A percentile compares a stretch with the other conserved stretches of the same genome.
These are phyloP conservation scores for Russula sp. DNA, from an alignment of 768 basidiomycete genomes.

Conservation along the genomic window DNA sequence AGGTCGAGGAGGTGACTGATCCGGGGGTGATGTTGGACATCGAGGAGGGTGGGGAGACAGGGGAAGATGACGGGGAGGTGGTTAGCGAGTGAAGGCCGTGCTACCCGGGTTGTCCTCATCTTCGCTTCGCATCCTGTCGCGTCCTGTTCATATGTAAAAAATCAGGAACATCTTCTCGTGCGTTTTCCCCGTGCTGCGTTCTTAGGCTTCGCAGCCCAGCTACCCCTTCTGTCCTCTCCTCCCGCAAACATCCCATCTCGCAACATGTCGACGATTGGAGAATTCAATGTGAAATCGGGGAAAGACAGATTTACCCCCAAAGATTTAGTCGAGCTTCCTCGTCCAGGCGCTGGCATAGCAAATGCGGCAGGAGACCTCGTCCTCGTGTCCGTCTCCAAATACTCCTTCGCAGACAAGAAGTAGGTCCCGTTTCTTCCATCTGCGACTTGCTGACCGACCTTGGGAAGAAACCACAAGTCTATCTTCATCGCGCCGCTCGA, in stretches of 20 bases:
- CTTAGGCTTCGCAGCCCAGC: constrained; percentile 49
- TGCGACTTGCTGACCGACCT: not conserved
- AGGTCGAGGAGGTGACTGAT: constrained; percentile 53
- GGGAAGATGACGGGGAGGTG: constrained; percentile 32
- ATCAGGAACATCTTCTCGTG: constrained; percentile 31
- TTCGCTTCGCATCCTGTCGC: not conserved
- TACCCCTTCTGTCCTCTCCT: constrained; percentile 33
- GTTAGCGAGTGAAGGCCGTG: constrained; percentile 42
- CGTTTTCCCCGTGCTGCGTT: constrained; percentile 43
- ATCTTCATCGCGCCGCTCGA: constrained; percentile 56
- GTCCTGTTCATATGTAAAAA: not conserved
- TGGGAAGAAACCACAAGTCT: constrained; percentile 58
- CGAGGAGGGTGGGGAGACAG: constrained; percentile 34
- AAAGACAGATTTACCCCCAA: constrained; percentile 59
- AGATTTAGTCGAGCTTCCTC: constrained; percentile 59
- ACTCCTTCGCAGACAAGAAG: constrained; percentile 68
- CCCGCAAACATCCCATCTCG: constrained; percentile 22
- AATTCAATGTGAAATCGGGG: constrained; percentile 54
- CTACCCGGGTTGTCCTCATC: not conserved
- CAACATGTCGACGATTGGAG: constrained; percentile 23
- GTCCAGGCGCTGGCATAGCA: constrained; percentile 59
- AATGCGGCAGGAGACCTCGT: constrained; percentile 64
- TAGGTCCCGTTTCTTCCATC: constrained; percentile 30
- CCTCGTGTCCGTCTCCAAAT: constrained; percentile 57
- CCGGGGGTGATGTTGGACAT: constrained; percentile 30